Evolutionary conservation across 805 yeast species (phyloP).

Genomic region (Ogataea pini): DNA sequence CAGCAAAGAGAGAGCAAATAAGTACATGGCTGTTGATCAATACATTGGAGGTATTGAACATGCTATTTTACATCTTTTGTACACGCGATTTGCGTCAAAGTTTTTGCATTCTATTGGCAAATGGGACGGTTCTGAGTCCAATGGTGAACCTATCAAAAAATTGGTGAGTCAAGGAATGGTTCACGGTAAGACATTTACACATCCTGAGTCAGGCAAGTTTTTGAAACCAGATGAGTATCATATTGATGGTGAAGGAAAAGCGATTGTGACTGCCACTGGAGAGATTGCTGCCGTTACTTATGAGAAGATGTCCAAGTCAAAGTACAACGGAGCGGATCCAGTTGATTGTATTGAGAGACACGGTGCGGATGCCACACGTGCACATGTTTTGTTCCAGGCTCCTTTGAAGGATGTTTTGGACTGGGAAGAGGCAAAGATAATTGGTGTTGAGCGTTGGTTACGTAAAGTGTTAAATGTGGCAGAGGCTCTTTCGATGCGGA

Average conservation of each 20-base stretch:
- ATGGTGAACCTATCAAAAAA: constrained; percentile 79
- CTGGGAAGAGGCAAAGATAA: constrained; percentile 89
- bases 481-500: constrained; percentile 19
- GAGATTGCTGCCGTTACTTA: constrained; percentile 54
- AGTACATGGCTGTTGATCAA: constrained; percentile 78
- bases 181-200: constrained; percentile 79
- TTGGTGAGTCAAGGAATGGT: constrained; percentile 98
- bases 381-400: constrained; percentile 90
- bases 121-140: constrained; percentile 60
- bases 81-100: constrained; percentile 83
- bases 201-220: constrained; percentile 73
- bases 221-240: constrained; percentile 78
- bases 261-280: constrained; percentile 52
- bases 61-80: constrained; percentile 87
- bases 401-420: constrained; percentile 78
- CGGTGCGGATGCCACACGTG: constrained; percentile 95
- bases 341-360: constrained; percentile 66
- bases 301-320: constrained; percentile 97
- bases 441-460: constrained; percentile 88
- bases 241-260: constrained; percentile 38
- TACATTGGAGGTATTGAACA: constrained; percentile 97
- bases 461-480: constrained; percentile 49
- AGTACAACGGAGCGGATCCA: constrained; percentile 93
- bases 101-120: constrained; percentile 65
- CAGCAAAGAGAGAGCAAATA: constrained; percentile 46